These are phyloP conservation scores for Aegilops longissima DNA, from an alignment of 176 grass and related monocot genomes.

Conservation along the genomic window DNA sequence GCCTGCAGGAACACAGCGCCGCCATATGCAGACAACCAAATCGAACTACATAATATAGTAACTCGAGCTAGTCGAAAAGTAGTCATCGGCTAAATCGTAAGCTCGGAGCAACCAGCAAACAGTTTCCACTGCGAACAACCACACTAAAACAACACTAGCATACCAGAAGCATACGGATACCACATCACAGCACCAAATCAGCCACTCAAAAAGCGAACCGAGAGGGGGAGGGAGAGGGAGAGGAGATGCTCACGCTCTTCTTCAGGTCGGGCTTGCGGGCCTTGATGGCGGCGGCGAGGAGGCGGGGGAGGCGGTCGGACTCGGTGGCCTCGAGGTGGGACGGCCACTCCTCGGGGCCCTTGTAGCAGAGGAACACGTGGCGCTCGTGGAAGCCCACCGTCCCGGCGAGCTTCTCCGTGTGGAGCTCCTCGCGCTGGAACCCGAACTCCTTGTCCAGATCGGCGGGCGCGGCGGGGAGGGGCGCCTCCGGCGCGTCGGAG, in stretches of 20 bases:
- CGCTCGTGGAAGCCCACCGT: constrained; percentile 81
- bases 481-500: constrained; percentile 32
- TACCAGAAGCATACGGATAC: not conserved
- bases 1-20: not conserved
- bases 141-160: constrained; percentile 15
- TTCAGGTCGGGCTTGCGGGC: constrained; percentile 55
- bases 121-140: not conserved
- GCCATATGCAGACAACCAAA: not conserved
- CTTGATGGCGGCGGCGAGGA: constrained; percentile 70
- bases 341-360: constrained; percentile 80
- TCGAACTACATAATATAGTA: not conserved
- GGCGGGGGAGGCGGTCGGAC: constrained; percentile 72
- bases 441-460: constrained; percentile 62
- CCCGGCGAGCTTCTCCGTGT: constrained; percentile 62
- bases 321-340: constrained; percentile 73
- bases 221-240: not conserved
- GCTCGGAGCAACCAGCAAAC: not conserved
- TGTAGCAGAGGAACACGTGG: constrained; percentile 95
- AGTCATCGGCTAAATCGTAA: not conserved
- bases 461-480: not conserved
- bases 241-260: constrained; percentile 55
- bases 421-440: constrained; percentile 72
- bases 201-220: not conserved
- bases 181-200: not conserved
- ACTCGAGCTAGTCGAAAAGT: not conserved